These are phyloP conservation scores for Xenoacremonium recifei DNA, from an alignment of 2,329 filamentous ascomycete genomes.

Conservation along the genomic window DNA sequence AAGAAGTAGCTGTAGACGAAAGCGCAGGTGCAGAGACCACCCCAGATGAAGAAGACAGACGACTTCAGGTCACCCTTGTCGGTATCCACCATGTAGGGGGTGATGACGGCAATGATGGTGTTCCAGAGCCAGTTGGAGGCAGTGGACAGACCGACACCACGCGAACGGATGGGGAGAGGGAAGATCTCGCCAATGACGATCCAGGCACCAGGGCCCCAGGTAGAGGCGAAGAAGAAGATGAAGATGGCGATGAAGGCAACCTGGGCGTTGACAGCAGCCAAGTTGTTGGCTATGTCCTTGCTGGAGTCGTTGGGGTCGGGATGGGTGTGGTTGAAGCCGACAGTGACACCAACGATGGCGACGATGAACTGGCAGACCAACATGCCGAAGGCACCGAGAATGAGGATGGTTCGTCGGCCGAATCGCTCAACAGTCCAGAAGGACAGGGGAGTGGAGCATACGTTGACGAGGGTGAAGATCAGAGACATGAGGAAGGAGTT, in stretches of 20 bases:
- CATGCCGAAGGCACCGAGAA: conserved; percentile 80
- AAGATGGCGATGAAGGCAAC: conserved; percentile 89
- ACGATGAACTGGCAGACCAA: conserved; percentile 84
- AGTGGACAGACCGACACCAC: conserved; percentile 82
- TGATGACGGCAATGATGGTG: conserved; percentile 67
- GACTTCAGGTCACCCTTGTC: conserved; percentile 46
- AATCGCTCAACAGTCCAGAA: conserved; percentile 84
- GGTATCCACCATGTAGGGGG: conserved; percentile 62
- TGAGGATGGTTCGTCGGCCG: conserved; percentile 76
- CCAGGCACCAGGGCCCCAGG: conserved; percentile 83
- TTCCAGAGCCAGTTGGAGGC: conserved; percentile 86
- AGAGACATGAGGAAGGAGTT: conserved; percentile 83
- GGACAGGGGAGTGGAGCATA: conserved; percentile 78
- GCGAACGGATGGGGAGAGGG: conserved; percentile 83
- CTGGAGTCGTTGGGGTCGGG: conserved; percentile 41
- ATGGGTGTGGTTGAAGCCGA: conserved; percentile 52
- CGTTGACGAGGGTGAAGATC: conserved; percentile 86
- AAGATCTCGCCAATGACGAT: conserved; percentile 87
- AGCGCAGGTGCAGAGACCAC: conserved; percentile 59
- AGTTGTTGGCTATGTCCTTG: conserved; percentile 48
- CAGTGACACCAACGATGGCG: conserved; percentile 68
- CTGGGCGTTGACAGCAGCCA: conserved; percentile 63
- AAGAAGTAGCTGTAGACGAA: conserved; percentile 71
- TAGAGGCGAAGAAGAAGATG: conserved; percentile 89
- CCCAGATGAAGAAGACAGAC: conserved; percentile 76